Evolutionary conservation across 2,329 filamentous ascomycete genomes (phyloP).

Genomic region (Phaeophleospora eucalypticola): DNA sequence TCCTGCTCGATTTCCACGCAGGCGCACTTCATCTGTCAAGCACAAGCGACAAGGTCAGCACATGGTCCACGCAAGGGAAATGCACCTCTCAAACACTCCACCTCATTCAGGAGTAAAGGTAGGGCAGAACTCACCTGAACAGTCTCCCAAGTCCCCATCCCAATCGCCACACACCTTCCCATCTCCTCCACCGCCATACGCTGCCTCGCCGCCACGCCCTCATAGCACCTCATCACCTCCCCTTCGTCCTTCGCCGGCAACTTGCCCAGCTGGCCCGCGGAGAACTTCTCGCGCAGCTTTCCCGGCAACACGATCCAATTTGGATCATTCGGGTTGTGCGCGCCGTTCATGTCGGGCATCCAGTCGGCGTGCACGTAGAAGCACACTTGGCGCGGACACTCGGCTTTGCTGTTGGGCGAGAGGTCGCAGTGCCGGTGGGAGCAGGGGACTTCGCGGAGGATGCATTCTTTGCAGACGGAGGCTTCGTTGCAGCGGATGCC

Average conservation of each 20-base stretch:
- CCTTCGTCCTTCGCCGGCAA: slow-evolving; percentile 4
- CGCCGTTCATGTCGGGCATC: slow-evolving; percentile 19
- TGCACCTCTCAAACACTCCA: no score
- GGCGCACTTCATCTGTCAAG: slow-evolving; percentile 1
- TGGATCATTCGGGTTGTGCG: slow-evolving; percentile 12
- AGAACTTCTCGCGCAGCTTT: slow-evolving; percentile 14
- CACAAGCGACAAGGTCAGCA: neutral
- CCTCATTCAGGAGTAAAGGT: no score
- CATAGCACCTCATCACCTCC: slow-evolving; percentile 8
- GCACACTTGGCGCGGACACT: slow-evolving; percentile 18
- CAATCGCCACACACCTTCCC: slow-evolving; percentile 4
- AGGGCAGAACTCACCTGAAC: neutral
- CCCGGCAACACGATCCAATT: slow-evolving; percentile 18
- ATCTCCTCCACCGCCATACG: slow-evolving; percentile 4
- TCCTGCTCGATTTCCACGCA: slow-evolving; percentile 9
- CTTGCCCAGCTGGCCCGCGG: slow-evolving; percentile 12
- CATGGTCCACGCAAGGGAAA: neutral
- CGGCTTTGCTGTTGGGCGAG: slow-evolving; percentile 10
- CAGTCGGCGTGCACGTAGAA: slow-evolving; percentile 19
- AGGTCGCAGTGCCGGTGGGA: slow-evolving; percentile 16
- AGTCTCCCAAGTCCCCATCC: slow-evolving; percentile 13
- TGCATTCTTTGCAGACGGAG: slow-evolving; percentile 19
- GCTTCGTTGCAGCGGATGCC: slow-evolving; percentile 20
- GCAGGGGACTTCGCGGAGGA: slow-evolving; percentile 16
- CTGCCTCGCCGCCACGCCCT: slow-evolving; percentile 8